Percentiles rank a stretch among this genome's conserved stretches.
Evolutionary conservation across 108 stramenopile genomes (phyloP).

Genomic region (Discostella stelligeroides): DNA sequence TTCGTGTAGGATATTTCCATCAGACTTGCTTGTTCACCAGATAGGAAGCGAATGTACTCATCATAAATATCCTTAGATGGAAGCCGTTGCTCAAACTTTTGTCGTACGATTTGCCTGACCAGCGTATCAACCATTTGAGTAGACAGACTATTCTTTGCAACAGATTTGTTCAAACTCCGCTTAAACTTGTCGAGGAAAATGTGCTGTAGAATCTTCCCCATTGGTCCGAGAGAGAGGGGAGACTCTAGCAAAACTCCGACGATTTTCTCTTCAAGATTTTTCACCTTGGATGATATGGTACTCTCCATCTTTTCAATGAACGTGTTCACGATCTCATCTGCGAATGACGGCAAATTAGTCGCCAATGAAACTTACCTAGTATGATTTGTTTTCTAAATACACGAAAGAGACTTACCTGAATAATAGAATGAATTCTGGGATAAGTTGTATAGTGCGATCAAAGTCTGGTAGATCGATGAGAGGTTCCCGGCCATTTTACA

Average conservation of each 20-base stretch:
- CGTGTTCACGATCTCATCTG: constrained; percentile 58
- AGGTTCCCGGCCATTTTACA: constrained; percentile 60
- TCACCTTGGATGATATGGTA: constrained; percentile 41
- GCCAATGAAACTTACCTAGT: neutral
- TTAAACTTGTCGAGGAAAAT: constrained; percentile 53
- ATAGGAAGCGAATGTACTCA: constrained; percentile 49
- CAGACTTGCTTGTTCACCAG: constrained; percentile 55
- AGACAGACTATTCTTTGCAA: constrained; percentile 28
- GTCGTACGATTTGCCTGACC: constrained; percentile 43
- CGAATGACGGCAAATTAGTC: neutral
- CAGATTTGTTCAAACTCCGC: constrained; percentile 36
- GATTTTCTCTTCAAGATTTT: constrained; percentile 37
- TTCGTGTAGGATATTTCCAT: constrained; percentile 66
- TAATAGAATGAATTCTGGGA: constrained; percentile 52
- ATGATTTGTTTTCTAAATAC: neutral
- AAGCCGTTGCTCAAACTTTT: constrained; percentile 56
- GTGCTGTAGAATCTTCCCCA: constrained; percentile 40
- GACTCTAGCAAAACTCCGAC: constrained; percentile 16
- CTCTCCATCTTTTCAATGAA: constrained; percentile 63
- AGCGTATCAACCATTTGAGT: constrained; percentile 35
- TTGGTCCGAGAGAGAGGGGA: constrained; percentile 19
- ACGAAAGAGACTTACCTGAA: constrained; percentile 20
- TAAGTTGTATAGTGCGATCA: constrained; percentile 54
- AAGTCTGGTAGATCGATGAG: constrained; percentile 55
- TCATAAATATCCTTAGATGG: constrained; percentile 54